A percentile compares a stretch with the other conserved stretches of the same genome.
Evolutionary conservation across 768 basidiomycete species (phyloP).

Genomic region (Amanita rubescens): DNA sequence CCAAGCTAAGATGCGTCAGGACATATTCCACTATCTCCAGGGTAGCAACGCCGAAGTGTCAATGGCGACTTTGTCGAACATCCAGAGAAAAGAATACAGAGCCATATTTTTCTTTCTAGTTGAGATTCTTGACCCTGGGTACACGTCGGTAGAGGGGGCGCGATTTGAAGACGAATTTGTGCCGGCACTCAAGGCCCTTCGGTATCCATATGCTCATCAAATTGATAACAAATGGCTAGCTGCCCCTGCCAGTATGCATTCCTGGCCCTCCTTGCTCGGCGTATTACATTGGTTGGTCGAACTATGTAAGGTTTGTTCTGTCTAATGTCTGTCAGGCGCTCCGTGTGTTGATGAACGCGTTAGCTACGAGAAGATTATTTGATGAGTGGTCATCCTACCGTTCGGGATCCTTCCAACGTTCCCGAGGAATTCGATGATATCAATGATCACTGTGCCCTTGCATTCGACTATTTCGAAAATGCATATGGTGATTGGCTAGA

Average conservation of each 20-base stretch:
- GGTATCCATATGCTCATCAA: constrained; percentile 74
- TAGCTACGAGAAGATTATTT: constrained; percentile 41
- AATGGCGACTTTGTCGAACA: constrained; percentile 61
- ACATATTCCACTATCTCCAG: constrained; percentile 68
- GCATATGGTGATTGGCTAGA: constrained; percentile 66
- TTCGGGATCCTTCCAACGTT: constrained; percentile 52
- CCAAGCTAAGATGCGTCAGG: constrained; percentile 68
- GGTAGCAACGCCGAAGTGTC: constrained; percentile 59
- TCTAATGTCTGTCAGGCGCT: constrained; percentile 15
- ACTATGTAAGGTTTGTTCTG: constrained; percentile 61
- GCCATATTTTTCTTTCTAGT: constrained; percentile 78
- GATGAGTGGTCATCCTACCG: constrained; percentile 56
- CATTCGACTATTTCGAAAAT: constrained; percentile 65
- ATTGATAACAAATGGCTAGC: constrained; percentile 84
- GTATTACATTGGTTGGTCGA: constrained; percentile 91
- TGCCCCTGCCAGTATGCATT: constrained; percentile 82
- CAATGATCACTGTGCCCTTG: constrained; percentile 67
- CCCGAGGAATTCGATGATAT: constrained; percentile 73
- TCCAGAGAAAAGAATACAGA: constrained; percentile 83
- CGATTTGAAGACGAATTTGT: constrained; percentile 82
- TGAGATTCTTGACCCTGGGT: constrained; percentile 59
- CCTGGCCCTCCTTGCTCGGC: constrained; percentile 87
- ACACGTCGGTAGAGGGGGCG: constrained; percentile 41
- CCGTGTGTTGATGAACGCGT: constrained; percentile 9
- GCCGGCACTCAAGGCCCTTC: constrained; percentile 60